Conservation (phyloP, 2,329 filamentous ascomycete species). For the Colletotrichum ledebouriae region DNA sequence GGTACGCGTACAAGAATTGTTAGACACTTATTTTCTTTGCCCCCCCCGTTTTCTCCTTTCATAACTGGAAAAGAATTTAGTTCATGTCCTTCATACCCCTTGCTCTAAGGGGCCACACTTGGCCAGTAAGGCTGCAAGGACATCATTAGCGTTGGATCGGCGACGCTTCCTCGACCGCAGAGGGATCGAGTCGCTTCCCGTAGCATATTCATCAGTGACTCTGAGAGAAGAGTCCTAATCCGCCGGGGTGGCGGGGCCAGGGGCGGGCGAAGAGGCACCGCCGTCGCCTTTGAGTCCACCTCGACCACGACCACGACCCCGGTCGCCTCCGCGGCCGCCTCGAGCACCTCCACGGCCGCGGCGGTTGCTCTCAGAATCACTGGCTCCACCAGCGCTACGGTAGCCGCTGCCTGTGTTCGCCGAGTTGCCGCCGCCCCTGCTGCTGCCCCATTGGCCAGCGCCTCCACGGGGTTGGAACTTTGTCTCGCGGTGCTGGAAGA, state of each 20-base stretch:
- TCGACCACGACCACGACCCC: conserved; percentile 68
- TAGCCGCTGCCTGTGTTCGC: conserved; percentile 77
- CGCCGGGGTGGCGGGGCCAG: conserved; percentile 64
- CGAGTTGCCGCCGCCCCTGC: conserved; percentile 71
- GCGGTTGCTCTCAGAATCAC: conserved; percentile 72
- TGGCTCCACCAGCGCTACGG: conserved; percentile 85
- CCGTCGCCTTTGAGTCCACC: conserved; percentile 72
- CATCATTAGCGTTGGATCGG: conserved; percentile 31
- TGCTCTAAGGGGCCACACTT: conserved; percentile 33
- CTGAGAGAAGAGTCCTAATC: conserved; percentile 45
- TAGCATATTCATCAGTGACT: conserved; percentile 31
- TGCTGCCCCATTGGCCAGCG: conserved; percentile 76
- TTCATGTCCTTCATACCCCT: conserved; percentile 37
- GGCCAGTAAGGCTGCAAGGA: conserved; percentile 40
- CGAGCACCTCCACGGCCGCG: conserved; percentile 69
- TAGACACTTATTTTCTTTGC: conserved; percentile 41
- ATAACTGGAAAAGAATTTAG: conserved; percentile 30
- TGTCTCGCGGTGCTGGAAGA: conserved; percentile 79
- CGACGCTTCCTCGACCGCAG: conserved; percentile 20
- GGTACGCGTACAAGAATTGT: conserved; percentile 45
- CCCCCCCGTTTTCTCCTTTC: conserved; percentile 32
- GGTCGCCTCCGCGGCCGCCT: conserved; percentile 69
- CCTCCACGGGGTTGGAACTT: conserved; percentile 73
- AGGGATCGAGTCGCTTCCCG: conserved; percentile 15
- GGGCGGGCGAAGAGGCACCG: conserved; percentile 63